These are phyloP conservation scores for Sanguinoderma infundibulare DNA, from an alignment of 1,284 basidiomycete genomes.

Conservation along the genomic window DNA sequence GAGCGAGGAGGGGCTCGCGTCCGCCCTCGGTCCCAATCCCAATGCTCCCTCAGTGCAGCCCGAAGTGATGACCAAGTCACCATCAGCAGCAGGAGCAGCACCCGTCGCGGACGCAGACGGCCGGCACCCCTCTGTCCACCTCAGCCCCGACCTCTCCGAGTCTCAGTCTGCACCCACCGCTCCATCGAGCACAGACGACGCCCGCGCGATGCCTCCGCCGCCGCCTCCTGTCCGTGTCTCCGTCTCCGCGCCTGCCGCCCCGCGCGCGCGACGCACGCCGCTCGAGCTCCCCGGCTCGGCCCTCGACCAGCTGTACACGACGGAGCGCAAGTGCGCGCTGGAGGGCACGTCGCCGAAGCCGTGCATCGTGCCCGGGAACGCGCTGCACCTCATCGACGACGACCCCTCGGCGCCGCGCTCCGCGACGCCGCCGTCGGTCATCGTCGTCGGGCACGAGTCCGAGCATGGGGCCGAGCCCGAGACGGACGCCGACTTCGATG, in stretches of 20 bases:
- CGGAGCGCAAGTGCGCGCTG: conserved; percentile 31
- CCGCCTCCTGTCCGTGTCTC: too few species aligned
- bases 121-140: conserved; percentile 11
- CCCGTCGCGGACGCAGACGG: not conserved
- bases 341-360: conserved; percentile 37
- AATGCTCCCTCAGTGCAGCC: too few species aligned
- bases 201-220: conserved; percentile 10
- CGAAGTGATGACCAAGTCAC: too few species aligned
- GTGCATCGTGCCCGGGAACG: conserved; percentile 40
- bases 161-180: not conserved
- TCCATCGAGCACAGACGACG: not conserved
- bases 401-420: conserved; percentile 34
- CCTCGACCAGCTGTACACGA: conserved; percentile 28
- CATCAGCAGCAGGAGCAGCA: not conserved
- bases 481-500: conserved; percentile 26
- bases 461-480: conserved; percentile 18
- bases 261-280: conserved; percentile 24
- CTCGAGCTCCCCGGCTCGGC: conserved; percentile 26
- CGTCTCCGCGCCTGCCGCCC: conserved; percentile 5
- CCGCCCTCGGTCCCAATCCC: not conserved
- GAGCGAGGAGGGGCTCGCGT: not conserved
- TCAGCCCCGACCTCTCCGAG: conserved; percentile 2
- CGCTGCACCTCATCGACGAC: conserved; percentile 41
- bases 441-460: conserved; percentile 32
- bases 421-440: conserved; percentile 33